These are phyloP conservation scores for Crucibulum laeve DNA, from an alignment of 768 basidiomycete genomes.

Conservation along the genomic window DNA sequence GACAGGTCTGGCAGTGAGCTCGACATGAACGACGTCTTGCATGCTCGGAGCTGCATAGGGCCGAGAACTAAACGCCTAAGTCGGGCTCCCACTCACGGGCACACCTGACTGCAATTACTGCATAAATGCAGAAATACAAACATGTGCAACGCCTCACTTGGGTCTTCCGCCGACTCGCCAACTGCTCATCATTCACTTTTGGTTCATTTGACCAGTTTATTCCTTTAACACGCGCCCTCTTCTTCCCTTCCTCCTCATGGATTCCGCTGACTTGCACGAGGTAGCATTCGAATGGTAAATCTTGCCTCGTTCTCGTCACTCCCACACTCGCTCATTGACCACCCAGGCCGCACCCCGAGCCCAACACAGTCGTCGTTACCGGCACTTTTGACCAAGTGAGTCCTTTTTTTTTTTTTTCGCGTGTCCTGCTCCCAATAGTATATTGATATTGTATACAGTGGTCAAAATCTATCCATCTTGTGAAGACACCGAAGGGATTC, in stretches of 20 bases:
- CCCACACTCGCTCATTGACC: conserved; percentile 6
- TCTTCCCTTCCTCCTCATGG: conserved; percentile 13
- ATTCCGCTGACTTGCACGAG: conserved; percentile 39
- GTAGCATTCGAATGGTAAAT: conserved; percentile 49
- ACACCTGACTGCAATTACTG: too few relatives aligned
- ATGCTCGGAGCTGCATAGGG: too few relatives aligned
- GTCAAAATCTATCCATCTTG: conserved; percentile 53
- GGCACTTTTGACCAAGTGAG: conserved; percentile 78
- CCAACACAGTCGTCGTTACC: conserved; percentile 61
- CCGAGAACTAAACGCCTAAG: too few relatives aligned
- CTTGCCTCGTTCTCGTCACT: not conserved
- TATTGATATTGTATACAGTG: conserved; percentile 36
- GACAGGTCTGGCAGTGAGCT: too few relatives aligned
- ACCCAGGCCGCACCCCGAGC: conserved; percentile 54
- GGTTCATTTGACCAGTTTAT: not conserved
- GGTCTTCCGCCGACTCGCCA: conserved; percentile 2
- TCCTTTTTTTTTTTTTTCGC: conserved; percentile 7
- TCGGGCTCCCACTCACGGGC: too few relatives aligned
- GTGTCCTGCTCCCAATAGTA: not conserved
- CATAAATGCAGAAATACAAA: conserved; percentile 18
- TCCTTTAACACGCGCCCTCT: conserved; percentile 1
- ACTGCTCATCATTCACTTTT: conserved; percentile 5
- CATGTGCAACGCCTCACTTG: conserved; percentile 22
- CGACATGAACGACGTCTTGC: too few relatives aligned
- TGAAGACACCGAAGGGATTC: conserved; percentile 52